Conservation (phyloP, 2,329 filamentous ascomycete species). For the Zasmidium angulare region DNA sequence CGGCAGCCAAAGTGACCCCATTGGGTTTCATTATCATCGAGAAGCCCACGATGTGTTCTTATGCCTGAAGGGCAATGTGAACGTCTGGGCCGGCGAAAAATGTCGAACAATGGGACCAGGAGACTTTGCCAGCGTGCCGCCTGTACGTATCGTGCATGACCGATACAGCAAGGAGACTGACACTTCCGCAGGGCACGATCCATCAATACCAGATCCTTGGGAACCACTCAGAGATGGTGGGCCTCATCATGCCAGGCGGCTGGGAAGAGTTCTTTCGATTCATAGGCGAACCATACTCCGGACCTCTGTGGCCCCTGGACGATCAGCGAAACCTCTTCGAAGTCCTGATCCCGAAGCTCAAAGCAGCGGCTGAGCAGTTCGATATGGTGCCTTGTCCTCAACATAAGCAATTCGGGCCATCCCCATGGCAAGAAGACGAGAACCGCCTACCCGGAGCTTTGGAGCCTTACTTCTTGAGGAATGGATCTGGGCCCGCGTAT, state of each 20-base stretch:
- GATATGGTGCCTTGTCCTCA: constrained; percentile 56
- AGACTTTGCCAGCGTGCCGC: constrained; percentile 60
- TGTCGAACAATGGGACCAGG: constrained; percentile 55
- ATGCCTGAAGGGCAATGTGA: constrained; percentile 55
- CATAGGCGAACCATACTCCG: constrained; percentile 54
- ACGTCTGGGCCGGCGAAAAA: constrained; percentile 59
- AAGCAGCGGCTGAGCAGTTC: constrained; percentile 55
- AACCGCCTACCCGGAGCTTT: constrained; percentile 40
- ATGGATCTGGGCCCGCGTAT: constrained; percentile 51
- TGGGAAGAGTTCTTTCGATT: constrained; percentile 64
- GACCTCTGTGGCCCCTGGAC: constrained; percentile 47
- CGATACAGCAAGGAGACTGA: constrained; percentile 1
- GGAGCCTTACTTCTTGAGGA: constrained; percentile 53
- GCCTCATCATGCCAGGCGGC: constrained; percentile 57
- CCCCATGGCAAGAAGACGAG: constrained; percentile 45
- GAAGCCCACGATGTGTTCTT: constrained; percentile 60
- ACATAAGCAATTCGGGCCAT: constrained; percentile 47
- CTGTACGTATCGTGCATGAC: constrained; percentile 39
- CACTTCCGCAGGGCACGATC: constrained; percentile 44
- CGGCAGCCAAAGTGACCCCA: constrained; percentile 47
- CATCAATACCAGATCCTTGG: constrained; percentile 58
- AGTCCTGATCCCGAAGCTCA: constrained; percentile 55
- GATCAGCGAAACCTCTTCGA: constrained; percentile 54
- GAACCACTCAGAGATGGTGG: constrained; percentile 55
- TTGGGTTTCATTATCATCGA: constrained; percentile 58